phyloP scores from a whole-genome alignment of 306 rosid genomes.

The Macrotyloma uniflorum region DNA sequence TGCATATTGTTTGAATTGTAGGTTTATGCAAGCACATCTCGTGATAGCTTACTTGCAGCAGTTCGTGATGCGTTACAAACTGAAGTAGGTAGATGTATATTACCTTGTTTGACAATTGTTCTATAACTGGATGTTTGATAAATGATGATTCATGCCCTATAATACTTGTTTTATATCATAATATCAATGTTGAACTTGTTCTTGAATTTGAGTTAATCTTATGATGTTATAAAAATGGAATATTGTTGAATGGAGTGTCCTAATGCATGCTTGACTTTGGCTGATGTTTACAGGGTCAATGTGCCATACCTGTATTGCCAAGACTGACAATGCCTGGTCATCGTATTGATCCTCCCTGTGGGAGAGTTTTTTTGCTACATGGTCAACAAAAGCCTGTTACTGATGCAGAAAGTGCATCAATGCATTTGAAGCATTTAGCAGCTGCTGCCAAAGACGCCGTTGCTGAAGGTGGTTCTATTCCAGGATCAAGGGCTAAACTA shows the following conservation, averaged over 20 bases:
- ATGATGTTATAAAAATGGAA: slow-evolving; percentile 21
- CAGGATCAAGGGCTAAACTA: slow-evolving; percentile 98
- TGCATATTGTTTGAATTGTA: slow-evolving; percentile 48
- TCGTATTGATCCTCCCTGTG: slow-evolving; percentile 96
- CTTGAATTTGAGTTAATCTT: slow-evolving; percentile 26
- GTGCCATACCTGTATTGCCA: slow-evolving; percentile 89
- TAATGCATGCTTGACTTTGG: slow-evolving; percentile 49
- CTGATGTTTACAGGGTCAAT: slow-evolving; percentile 72
- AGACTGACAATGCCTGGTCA: slow-evolving; percentile 99
- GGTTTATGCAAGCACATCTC: slow-evolving; percentile 99
- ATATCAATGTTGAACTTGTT: slow-evolving; percentile 10
- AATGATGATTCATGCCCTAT: neutral
- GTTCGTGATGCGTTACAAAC: slow-evolving; percentile 93
- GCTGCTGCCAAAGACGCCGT: slow-evolving; percentile 98
- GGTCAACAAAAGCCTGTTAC: slow-evolving; percentile 62
- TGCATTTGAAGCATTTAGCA: slow-evolving; percentile 94
- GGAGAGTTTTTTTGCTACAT: slow-evolving; percentile 80
- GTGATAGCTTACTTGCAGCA: slow-evolving; percentile 96
- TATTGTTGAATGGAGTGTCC: slow-evolving; percentile 17
- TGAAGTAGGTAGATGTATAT: slow-evolving; percentile 86
- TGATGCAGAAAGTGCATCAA: slow-evolving; percentile 80
- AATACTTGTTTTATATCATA: neutral
- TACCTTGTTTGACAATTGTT: slow-evolving; percentile 42
- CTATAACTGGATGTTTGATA: slow-evolving; percentile 34
- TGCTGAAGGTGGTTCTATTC: slow-evolving; percentile 97